A percentile compares a stretch with the other conserved stretches of the same genome.
Evolutionary conservation across 2,329 filamentous ascomycete species (phyloP).

Genomic region (Hypoxylon sp.): DNA sequence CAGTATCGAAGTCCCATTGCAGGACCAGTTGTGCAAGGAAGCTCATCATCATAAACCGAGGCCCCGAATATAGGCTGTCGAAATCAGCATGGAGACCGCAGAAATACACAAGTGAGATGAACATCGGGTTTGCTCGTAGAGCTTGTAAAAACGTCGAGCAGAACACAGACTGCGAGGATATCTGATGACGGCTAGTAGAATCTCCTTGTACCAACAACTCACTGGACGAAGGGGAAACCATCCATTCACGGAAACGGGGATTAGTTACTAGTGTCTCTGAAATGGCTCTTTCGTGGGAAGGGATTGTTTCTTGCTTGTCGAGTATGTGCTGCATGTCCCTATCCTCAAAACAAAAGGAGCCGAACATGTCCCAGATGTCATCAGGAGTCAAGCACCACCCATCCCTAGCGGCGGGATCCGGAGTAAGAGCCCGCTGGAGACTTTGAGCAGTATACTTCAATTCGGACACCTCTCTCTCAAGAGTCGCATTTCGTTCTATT

Average conservation of each 20-base stretch:
- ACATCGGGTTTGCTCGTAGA: slow-evolving; percentile 2
- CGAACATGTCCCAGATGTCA: slow-evolving; percentile 1
- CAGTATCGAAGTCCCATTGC: no score
- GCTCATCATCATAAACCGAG: slow-evolving; percentile 17
- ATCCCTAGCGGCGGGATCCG: background rate
- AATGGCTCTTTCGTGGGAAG: no score
- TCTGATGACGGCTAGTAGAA: background rate
- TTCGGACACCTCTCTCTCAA: background rate
- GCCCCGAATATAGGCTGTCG: background rate
- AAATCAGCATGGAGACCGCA: slow-evolving; percentile 10
- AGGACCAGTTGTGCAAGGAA: slow-evolving; percentile 15
- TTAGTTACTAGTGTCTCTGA: no score
- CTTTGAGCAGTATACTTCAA: background rate
- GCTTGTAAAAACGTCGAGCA: slow-evolving; percentile 14
- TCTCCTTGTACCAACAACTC: background rate
- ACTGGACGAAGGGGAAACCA: no score
- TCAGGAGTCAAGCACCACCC: background rate
- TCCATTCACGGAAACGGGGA: no score
- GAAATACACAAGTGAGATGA: slow-evolving; percentile 9
- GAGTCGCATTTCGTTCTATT: background rate
- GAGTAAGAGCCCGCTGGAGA: slow-evolving; percentile 2
- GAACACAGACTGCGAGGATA: slow-evolving; percentile 3
- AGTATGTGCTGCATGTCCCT: no score
- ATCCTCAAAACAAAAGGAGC: background rate
- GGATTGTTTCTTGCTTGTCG: no score